Base-by-base conservation (phyloP, 176 grass and related monocot genomes). In the Juncus effusus region DNA sequence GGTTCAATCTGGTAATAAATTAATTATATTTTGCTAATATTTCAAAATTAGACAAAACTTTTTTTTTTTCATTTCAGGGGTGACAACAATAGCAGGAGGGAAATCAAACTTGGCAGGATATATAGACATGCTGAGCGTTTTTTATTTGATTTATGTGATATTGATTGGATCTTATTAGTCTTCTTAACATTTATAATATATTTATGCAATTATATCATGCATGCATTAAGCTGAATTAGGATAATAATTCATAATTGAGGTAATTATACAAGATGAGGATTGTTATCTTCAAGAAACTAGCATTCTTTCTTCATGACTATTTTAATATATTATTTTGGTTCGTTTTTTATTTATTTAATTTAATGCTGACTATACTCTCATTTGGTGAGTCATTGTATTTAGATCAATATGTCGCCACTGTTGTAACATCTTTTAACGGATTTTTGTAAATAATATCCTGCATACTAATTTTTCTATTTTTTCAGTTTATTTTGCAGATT, bases 81-180 rank as follows among this genome's bases (percentile, higher is more conserved):
- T 91, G 59, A 90, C 91, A 36, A 96, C 93, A 58, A 91, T 96
- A 83, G 93, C 93, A 10, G 93, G 93, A 72, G 93, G 87, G 12
- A 96, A 91, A 85, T 96, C 93, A 60, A 96, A 89, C 72, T 76
- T 86, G 41, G 84, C 93, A 3, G 93, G 93, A 15, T 96, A 91
- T 61, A 91, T 81, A 77, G 93, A 96, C 79, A 87, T 87, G 37
- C 93, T 87, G 12, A 96, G 93, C 60, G 93, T 62, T 96, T 96
- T 62, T 96, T 87, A 42, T 83, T 74, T 72, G 93, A 96, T 82
- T 96, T 96, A 96, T 54, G 69, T 91, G 75, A 82, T 96, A 2
- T 96, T 91, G n/a, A 74, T 75, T 91, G 70, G 84, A 89, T 73
- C 91, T 78, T 63, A 88, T 83, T 50, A 91, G 93, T 52, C 88